A percentile compares a stretch with the other conserved stretches of the same genome.
These are phyloP conservation scores for Phlyctochytrium bullatum DNA, from an alignment of 192 early-diverging fungal species.

Conservation along the genomic window DNA sequence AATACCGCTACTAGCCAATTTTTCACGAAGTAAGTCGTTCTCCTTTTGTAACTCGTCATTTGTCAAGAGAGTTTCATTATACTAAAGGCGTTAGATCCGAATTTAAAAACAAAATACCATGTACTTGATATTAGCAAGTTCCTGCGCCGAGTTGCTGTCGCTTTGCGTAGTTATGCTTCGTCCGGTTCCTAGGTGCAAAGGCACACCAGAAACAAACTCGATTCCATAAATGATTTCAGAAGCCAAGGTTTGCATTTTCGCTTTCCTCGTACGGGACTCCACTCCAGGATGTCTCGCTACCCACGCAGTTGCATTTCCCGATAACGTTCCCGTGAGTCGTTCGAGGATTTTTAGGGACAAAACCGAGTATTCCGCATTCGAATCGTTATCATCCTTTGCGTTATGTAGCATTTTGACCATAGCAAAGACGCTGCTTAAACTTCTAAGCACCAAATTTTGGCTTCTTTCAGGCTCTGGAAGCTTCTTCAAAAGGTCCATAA, in stretches of 20 bases:
- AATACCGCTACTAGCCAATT: slow-evolving; percentile 17
- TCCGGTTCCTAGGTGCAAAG: slow-evolving; percentile 8
- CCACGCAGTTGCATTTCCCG: slow-evolving; percentile 10
- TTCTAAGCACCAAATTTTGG: slow-evolving; percentile 3
- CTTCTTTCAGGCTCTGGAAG: slow-evolving; percentile 27
- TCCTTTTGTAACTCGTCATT: slow-evolving; percentile 24
- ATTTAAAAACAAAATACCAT: slow-evolving; percentile 9
- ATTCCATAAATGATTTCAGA: slow-evolving; percentile 20
- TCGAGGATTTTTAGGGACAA: slow-evolving; percentile 11
- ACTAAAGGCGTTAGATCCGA: slow-evolving; percentile 8
- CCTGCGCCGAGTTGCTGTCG: background rate
- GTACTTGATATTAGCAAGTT: slow-evolving; percentile 15
- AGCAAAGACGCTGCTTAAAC: slow-evolving; percentile 9
- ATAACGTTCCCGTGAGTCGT: slow-evolving; percentile 10
- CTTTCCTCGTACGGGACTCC: background rate
- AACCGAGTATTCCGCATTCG: too few relatives aligned
- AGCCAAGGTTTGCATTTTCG: slow-evolving; percentile 16
- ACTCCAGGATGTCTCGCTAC: background rate
- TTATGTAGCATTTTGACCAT: slow-evolving; percentile 7
- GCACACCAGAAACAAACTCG: slow-evolving; percentile 27
- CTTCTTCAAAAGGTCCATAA: slow-evolving; percentile 18
- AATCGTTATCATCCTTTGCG: background rate
- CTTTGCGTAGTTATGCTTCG: background rate
- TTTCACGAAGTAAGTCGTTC: slow-evolving; percentile 18
- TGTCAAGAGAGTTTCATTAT: slow-evolving; percentile 15